phyloP scores from a whole-genome alignment of 352 stramenopile species.

The Elongisporangium anandrum region DNA sequence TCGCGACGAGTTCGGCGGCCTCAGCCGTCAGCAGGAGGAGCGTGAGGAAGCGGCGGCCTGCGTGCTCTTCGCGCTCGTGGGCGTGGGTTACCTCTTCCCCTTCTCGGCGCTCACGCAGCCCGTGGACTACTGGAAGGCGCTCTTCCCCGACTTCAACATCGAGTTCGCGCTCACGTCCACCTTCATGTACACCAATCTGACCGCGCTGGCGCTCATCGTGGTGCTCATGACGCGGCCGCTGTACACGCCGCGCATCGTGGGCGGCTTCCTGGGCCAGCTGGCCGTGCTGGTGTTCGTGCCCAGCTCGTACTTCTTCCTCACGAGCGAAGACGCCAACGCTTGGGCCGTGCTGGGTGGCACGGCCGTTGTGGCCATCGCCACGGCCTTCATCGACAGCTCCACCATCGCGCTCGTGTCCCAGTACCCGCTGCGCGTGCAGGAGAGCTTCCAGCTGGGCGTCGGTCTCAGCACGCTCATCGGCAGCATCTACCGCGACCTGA shows the following conservation, averaged over 20 bases:
- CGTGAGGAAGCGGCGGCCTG: slow-evolving; percentile 49
- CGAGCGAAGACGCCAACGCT: slow-evolving; percentile 58
- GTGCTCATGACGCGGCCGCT: slow-evolving; percentile 49
- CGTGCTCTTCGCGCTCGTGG: slow-evolving; percentile 67
- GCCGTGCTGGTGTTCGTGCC: slow-evolving; percentile 71
- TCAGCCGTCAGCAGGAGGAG: slow-evolving; percentile 22
- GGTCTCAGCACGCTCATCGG: slow-evolving; percentile 78
- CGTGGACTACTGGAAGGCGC: slow-evolving; percentile 85
- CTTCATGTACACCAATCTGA: slow-evolving; percentile 84
- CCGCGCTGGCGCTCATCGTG: slow-evolving; percentile 63
- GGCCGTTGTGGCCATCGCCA: slow-evolving; percentile 60
- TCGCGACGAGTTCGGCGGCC: slow-evolving; percentile 20
- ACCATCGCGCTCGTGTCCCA: slow-evolving; percentile 81
- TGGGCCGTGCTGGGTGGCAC: slow-evolving; percentile 65
- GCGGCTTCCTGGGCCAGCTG: slow-evolving; percentile 71
- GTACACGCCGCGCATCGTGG: slow-evolving; percentile 75
- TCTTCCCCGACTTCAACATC: slow-evolving; percentile 86
- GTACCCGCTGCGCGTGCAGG: slow-evolving; percentile 71
- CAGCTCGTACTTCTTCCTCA: slow-evolving; percentile 71
- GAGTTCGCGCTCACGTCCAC: slow-evolving; percentile 80
- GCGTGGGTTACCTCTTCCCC: slow-evolving; percentile 81
- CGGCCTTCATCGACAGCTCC: slow-evolving; percentile 78
- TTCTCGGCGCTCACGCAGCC: slow-evolving; percentile 87
- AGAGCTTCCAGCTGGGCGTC: slow-evolving; percentile 81
- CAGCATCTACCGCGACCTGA: slow-evolving; percentile 77